Conservation (phyloP, 139 green algal species). For the Coccomyxa sp. region DNA sequence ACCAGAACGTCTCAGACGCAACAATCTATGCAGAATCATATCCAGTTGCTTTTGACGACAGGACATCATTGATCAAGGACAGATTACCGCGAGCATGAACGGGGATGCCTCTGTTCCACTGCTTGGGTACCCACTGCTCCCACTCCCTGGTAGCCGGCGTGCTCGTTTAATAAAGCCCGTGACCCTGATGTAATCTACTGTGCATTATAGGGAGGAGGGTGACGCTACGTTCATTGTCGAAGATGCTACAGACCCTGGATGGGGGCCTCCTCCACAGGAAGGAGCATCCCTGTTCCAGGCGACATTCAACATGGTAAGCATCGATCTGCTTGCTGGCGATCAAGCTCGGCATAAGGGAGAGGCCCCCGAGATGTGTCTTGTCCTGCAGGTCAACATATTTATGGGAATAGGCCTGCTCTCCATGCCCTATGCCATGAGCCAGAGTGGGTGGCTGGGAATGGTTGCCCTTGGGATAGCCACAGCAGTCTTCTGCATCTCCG, state of each 20-base stretch:
- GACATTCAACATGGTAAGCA: constrained; percentile 14
- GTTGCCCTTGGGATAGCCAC: constrained; percentile 4
- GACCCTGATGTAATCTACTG: too few relatives aligned
- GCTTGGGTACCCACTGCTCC: too few relatives aligned
- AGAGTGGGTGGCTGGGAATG: constrained; percentile 38
- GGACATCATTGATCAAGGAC: too few relatives aligned
- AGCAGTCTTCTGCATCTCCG: constrained; percentile 31
- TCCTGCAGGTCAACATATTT: constrained; percentile 22
- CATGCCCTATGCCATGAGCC: constrained; percentile 35
- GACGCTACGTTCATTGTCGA: not conserved
- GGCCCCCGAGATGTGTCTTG: not conserved
- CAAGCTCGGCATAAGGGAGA: not conserved
- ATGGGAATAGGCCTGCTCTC: constrained; percentile 21
- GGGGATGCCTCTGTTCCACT: too few relatives aligned
- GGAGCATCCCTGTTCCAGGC: not conserved
- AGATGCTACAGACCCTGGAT: not conserved
- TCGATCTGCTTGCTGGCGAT: not conserved
- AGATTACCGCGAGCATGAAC: too few relatives aligned
- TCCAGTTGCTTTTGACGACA: too few relatives aligned
- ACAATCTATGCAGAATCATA: too few relatives aligned
- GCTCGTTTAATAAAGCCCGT: too few relatives aligned
- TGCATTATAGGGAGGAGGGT: not conserved
- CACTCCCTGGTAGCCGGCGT: too few relatives aligned
- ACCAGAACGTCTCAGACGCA: too few relatives aligned
- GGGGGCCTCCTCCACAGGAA: not conserved